phyloP scores from a whole-genome alignment of 257 asterid genomes.

The Solanum piurae region DNA sequence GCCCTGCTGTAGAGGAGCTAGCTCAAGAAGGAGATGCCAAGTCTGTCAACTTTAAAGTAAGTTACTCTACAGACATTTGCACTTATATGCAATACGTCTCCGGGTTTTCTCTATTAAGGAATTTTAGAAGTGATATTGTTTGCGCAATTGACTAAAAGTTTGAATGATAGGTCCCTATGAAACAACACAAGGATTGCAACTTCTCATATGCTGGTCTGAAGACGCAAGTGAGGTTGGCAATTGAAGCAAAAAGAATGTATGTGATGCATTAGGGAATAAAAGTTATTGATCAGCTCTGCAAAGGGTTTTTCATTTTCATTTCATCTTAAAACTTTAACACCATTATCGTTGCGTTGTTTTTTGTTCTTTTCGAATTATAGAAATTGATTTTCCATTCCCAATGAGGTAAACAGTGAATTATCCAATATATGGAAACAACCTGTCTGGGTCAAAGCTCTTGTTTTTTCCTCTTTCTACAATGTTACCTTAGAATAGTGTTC shows the following conservation, averaged over 20 bases:
- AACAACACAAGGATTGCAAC: constrained; percentile 92
- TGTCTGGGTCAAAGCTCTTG: not conserved
- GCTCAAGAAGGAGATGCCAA: constrained; percentile 83
- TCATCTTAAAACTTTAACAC: not conserved
- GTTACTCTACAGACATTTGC: constrained; percentile 14
- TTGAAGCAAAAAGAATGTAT: constrained; percentile 82
- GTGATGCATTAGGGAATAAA: not conserved
- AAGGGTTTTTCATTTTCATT: not conserved
- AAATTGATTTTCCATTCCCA: not conserved
- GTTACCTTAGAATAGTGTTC: not conserved
- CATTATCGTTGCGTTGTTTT: not conserved
- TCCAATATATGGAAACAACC: not conserved
- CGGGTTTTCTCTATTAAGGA: not conserved
- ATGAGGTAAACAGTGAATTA: not conserved
- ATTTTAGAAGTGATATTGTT: not conserved
- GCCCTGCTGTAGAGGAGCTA: constrained; percentile 93
- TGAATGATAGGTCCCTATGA: constrained; percentile 82
- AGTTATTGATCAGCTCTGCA: not conserved
- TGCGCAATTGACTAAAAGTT: not conserved
- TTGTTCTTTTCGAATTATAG: not conserved
- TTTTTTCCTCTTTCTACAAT: not conserved
- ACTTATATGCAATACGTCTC: not conserved
- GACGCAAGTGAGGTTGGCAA: constrained; percentile 95
- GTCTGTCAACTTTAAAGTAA: constrained; percentile 57
- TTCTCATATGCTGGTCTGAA: constrained; percentile 97